These are phyloP conservation scores for Ottelia alismoides DNA, from an alignment of 106 monocot species.

Conservation along the genomic window DNA sequence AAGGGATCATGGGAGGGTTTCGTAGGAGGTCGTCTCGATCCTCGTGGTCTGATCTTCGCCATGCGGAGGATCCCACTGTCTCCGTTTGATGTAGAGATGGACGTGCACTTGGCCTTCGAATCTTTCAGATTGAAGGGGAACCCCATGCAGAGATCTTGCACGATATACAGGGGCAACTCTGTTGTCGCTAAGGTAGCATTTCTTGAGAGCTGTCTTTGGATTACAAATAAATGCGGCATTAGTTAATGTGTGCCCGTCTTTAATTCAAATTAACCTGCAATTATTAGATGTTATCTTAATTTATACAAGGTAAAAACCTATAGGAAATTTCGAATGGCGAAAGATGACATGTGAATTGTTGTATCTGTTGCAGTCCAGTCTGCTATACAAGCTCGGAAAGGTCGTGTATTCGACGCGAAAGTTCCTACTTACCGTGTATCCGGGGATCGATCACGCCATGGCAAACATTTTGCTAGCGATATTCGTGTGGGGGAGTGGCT, in stretches of 20 bases:
- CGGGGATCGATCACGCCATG: slow-evolving; percentile 59
- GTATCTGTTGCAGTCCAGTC: slow-evolving; percentile 61
- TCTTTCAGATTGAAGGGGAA: slow-evolving; percentile 50
- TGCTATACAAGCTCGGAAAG: slow-evolving; percentile 60
- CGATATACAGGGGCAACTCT: slow-evolving; percentile 41
- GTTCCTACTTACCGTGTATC: slow-evolving; percentile 81
- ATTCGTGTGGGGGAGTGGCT: slow-evolving; percentile 25
- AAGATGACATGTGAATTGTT: too few species aligned
- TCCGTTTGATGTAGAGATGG: slow-evolving; percentile 28
- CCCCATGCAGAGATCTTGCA: slow-evolving; percentile 61
- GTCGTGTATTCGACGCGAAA: slow-evolving; percentile 49
- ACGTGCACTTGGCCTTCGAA: slow-evolving; percentile 23
- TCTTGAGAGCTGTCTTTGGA: not conserved
- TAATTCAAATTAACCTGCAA: too few species aligned
- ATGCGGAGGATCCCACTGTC: slow-evolving; percentile 18
- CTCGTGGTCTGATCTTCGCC: slow-evolving; percentile 42
- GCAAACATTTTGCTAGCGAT: slow-evolving; percentile 46
- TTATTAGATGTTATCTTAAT: too few species aligned
- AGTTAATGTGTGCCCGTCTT: too few species aligned
- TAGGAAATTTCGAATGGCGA: too few species aligned
- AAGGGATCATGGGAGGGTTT: slow-evolving; percentile 68
- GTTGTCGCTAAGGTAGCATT: slow-evolving; percentile 65
- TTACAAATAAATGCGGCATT: not conserved
- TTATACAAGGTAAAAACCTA: too few species aligned
- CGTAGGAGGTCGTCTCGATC: slow-evolving; percentile 27